A percentile compares a stretch with the other conserved stretches of the same genome.
These are phyloP conservation scores for Corylus americana DNA, from an alignment of 306 rosid species.

Conservation along the genomic window DNA sequence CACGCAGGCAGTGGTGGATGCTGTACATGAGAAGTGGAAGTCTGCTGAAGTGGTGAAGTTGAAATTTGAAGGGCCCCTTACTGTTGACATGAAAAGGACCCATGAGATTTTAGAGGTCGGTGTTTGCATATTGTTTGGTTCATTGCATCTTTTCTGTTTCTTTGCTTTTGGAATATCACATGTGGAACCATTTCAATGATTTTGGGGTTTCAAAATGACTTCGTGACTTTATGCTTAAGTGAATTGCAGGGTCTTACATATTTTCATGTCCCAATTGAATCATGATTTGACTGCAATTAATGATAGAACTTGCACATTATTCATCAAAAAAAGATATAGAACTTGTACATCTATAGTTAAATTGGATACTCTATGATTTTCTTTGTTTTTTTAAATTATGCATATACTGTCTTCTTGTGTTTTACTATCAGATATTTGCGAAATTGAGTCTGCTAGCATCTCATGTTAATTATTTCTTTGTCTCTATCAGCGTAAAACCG, in stretches of 20 bases:
- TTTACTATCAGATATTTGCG: not conserved
- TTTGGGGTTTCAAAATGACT: not conserved
- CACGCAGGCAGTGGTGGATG: slow-evolving; percentile 67
- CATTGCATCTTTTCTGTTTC: not conserved
- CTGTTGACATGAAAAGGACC: slow-evolving; percentile 75
- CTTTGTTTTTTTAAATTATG: slow-evolving; percentile 2
- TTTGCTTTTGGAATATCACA: not conserved
- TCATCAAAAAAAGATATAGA: not conserved
- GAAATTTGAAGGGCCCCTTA: slow-evolving; percentile 73
- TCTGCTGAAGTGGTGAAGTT: slow-evolving; percentile 78
- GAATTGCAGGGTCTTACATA: not conserved
- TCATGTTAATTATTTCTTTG: slow-evolving; percentile 21
- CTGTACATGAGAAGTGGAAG: slow-evolving; percentile 70
- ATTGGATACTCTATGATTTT: slow-evolving; percentile 4
- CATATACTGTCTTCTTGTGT: not conserved
- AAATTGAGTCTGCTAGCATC: slow-evolving; percentile 19
- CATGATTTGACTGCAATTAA: not conserved
- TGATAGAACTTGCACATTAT: not conserved
- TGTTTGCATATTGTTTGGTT: slow-evolving; percentile 1
- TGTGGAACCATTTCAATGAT: not conserved
- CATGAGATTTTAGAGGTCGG: slow-evolving; percentile 71
- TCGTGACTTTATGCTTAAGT: not conserved
- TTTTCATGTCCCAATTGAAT: not conserved
- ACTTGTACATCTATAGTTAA: not conserved
- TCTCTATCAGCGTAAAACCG: slow-evolving; percentile 65